Evolutionary conservation across 148 eudicot genomes (phyloP), one percentile per base, ranked within the genome.

Genomic region (Rhododendron griersonianum): DNA sequence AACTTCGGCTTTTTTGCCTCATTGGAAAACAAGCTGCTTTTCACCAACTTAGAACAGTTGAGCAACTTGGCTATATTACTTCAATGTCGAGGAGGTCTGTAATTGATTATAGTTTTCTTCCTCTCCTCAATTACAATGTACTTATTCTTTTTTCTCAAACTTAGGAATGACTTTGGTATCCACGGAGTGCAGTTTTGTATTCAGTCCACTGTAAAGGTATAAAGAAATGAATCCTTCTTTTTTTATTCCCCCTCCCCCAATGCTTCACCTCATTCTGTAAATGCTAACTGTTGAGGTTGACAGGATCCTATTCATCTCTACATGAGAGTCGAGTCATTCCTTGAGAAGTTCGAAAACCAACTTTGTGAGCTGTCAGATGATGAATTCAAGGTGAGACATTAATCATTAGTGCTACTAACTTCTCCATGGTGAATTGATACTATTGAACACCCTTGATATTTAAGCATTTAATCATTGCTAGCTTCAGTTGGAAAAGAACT

Each of bases 231-330:
- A 19, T 61, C 33, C 74, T 25, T 67, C 35, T 67, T 25, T 67
- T 25, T 67, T 0, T n/a, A 67, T 67, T 25, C 90, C 91, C 87
- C 89, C 91, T 85, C 95, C 97, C 28, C 51, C 84, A 81, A 87
- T 95, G 37, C 16, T 69, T 28, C 37, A 69, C 75, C 75, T 69
- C 15, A 11, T 3, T 69, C 35, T 69, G 37, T 69, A 84, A 76
- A 30, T 65, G 5, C 61, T 47, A 77, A 61, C 83, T 86, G 50
- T 65, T 86, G 80, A 84, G 57, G 47, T 81, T 50, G 81, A 87
- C 91, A 96, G 99, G 98, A 92, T 67, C 99, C 99, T 74, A 86
- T 88, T 73, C 89, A 95, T 86, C 91, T 96, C 85, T 96, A 95
- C 85, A 87, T 87, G 85, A 92, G 99, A 89, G 98, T 94, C n/a